Evolutionary conservation across 2,329 filamentous ascomycete genomes (phyloP), one percentile per base, ranked within the genome.

Genomic region (Chaetomium olivaceum): DNA sequence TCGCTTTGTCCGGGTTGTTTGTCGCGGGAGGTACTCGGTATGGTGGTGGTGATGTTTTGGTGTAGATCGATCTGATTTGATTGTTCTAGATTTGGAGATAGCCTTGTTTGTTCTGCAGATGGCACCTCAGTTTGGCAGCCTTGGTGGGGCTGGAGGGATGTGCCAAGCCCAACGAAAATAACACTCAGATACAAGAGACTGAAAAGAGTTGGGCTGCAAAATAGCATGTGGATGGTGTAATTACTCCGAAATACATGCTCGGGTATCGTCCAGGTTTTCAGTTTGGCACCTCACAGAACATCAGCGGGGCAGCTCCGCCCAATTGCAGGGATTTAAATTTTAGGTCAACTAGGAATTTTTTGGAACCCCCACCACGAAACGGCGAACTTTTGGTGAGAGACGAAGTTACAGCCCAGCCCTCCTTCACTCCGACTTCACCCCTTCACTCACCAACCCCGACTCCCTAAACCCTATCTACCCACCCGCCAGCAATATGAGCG

Each of bases 401-500:
- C 19, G 36, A 25, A 29, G 33, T 14, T 16, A 14, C 39, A 48
- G 2, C 39, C 39, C 39, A 48, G 2, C 39, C 39, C 33, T 56
- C 50, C 31, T 29, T 57, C 62, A 36, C 55, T 27, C 55, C 31
- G 31, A 33, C 31, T 33, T 33, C 31, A 33, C 31, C 9, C 21
- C 27, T 56, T 55, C 25, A 16, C 36, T 43, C 36, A 58, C 55
- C 57, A 54, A 58, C 52, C 14, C 36, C 36, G 36, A 43, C 14
- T 43, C 36, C 36, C 57, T 60, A 70, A 66, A 66, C 66, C 51
- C 50, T 54, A n/a, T n/a, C n/a, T 33, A 29, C 23, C 56, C 23
- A 21, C 7, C 31, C 23, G 31, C 36, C 21, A 51, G 33, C 50
- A 12, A 70, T 71, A 67, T 85, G 83, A 79, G 80, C 77, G 81